Percentiles rank a stretch among this genome's conserved stretches.
Conservation (phyloP, 1,284 basidiomycete genomes). For the Peniophora sp. region DNA sequence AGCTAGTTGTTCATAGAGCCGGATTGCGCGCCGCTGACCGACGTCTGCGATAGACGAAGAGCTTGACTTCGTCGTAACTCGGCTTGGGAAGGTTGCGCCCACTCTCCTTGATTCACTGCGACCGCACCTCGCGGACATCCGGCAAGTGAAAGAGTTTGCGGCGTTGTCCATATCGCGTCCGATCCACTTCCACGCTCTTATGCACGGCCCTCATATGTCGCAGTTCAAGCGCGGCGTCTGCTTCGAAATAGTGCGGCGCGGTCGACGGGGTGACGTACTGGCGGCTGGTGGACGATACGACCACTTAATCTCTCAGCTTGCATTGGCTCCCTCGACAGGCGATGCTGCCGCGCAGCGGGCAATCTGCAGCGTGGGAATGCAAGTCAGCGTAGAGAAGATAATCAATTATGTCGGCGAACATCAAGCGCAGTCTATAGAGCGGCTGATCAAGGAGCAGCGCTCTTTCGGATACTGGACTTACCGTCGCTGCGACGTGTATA, state of each 20-base stretch:
- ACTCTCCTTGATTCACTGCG: conserved; percentile 37
- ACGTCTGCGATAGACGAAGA: conserved; percentile 41
- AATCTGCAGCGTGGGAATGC: conserved; percentile 64
- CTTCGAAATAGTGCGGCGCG: conserved; percentile 65
- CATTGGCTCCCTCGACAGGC: conserved; percentile 39
- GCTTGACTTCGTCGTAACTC: conserved; percentile 44
- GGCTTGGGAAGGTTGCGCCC: conserved; percentile 56
- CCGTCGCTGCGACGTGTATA: conserved; percentile 77
- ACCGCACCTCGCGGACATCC: conserved; percentile 53
- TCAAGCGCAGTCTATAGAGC: conserved; percentile 63
- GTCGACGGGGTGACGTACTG: conserved; percentile 65
- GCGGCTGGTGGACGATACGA: conserved; percentile 84
- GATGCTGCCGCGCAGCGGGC: conserved; percentile 31
- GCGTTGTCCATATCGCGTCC: conserved; percentile 47
- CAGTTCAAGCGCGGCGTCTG: conserved; percentile 71
- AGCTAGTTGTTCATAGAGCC: conserved; percentile 12
- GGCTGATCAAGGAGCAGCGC: conserved; percentile 66
- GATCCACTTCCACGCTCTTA: conserved; percentile 66
- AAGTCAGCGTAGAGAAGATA: conserved; percentile 78
- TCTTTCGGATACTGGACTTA: conserved; percentile 87
- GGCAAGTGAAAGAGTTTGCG: conserved; percentile 57
- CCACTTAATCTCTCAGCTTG: conserved; percentile 54
- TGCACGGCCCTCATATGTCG: conserved; percentile 53
- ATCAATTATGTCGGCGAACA: conserved; percentile 63
- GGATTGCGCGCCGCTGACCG: background rate